Evolutionary conservation across 352 stramenopile species (phyloP), one percentile per base, ranked within the genome.

Genomic region (Peronospora belbahrii): DNA sequence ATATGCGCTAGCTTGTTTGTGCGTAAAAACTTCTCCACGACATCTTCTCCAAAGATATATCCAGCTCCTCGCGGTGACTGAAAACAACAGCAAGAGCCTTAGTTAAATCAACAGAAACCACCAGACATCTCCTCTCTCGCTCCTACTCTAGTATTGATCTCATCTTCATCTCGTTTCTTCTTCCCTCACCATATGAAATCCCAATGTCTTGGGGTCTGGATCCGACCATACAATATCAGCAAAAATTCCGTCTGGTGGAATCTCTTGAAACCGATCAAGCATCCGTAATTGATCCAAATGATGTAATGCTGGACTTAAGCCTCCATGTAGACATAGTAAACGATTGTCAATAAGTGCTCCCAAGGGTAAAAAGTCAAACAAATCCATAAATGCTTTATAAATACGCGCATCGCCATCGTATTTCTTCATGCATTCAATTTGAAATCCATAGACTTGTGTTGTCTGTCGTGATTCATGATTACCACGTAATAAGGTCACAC

Each of bases 381-480:
- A 59, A 40, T 88, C 77, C 42, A 72, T 88, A 46, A 86, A 88
- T 1, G 68, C 73, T 49, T 88, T 85, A 59, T 86, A 88, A 33
- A 85, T 65, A 30, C 75, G 68, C 28, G 56, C 56, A 44, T 86
- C 77, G 34, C 78, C 73, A 35, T 87, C 69, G 63, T 91, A 91
- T 51, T 88, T 88, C 67, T 87, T 88, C 58, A 83, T 70, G 45
- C 79, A 91, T 49, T 91, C 74, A 39, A 86, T 78, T 63, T 91
- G 78, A 50, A 91, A 91, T 37, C 79, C 79, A 55, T 88, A 91
- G 44, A 88, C 77, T 34, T 83, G 72, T 22, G 73, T 89, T 4
- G 72, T 87, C 60, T 84, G 78, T 32, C 85, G 74, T 19, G 74
- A 89, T 65, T 98, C 95, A 69, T 98, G 95, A 71, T 98, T 98